Evolutionary conservation across 73 alveolate genomes (phyloP).

Genomic region (Stentor coeruleus): DNA sequence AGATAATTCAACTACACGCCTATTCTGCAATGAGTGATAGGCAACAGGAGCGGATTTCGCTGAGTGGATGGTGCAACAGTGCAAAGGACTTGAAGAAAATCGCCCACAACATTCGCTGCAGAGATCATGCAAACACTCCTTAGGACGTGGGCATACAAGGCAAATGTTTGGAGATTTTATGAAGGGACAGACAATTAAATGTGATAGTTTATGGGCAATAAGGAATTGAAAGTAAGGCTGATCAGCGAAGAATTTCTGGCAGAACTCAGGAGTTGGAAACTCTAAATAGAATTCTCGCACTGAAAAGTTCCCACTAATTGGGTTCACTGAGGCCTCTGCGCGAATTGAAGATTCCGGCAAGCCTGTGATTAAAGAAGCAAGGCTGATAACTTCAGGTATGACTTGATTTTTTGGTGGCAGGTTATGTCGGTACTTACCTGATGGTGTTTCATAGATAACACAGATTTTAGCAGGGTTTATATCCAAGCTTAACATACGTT

Average conservation of each 20-base stretch:
- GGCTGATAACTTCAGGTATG: constrained; percentile 1
- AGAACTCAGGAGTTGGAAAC: constrained; percentile 21
- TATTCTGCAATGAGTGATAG: not conserved
- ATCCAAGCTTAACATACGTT: not conserved
- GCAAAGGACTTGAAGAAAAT: constrained; percentile 11
- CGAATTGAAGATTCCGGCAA: not conserved
- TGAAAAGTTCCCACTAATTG: constrained; percentile 25
- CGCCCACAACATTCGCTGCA: constrained; percentile 19
- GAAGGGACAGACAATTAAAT: constrained; percentile 22
- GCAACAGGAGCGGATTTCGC: not conserved
- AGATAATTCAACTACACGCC: not conserved
- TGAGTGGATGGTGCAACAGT: not conserved
- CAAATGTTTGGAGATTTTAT: constrained; percentile 14
- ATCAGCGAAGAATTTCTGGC: not conserved
- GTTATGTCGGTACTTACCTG: not conserved
- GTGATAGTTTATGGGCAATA: constrained; percentile 25
- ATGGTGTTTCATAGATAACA: constrained; percentile 3
- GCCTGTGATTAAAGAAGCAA: constrained; percentile 25
- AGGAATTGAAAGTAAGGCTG: constrained; percentile 31
- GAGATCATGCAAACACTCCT: constrained; percentile 15
- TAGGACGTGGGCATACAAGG: constrained; percentile 12
- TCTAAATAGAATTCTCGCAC: constrained; percentile 21
- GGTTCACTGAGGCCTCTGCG: constrained; percentile 18
- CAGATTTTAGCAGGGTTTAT: constrained; percentile 4
- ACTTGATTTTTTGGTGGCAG: constrained; percentile 23